phyloP scores from a whole-genome alignment of 2,329 filamentous ascomycete species.

The Colletotrichum tofieldiae region DNA sequence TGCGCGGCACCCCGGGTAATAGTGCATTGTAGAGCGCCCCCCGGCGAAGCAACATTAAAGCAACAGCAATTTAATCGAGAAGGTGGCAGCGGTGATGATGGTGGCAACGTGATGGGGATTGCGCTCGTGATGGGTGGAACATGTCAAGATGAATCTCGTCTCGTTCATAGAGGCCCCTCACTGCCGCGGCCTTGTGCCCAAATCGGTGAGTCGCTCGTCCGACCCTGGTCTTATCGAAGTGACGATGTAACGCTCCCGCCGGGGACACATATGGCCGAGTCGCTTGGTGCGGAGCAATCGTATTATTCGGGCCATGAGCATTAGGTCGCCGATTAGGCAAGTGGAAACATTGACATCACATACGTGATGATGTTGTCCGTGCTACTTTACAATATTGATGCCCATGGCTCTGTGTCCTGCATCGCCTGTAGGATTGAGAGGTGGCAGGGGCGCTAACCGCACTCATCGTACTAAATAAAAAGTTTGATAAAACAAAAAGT shows the following conservation, averaged over 20 bases:
- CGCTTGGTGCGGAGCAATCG: slow-evolving; percentile 15
- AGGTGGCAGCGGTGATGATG: slow-evolving; percentile 21
- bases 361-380: not conserved
- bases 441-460: not conserved
- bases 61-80: slow-evolving; percentile 20
- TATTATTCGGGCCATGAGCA: not conserved
- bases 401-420: not conserved
- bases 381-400: not conserved
- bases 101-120: not conserved
- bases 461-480: too few relatives aligned
- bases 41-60: not conserved
- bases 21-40: not conserved
- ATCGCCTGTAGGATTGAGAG: not conserved
- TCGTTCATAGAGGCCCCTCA: slow-evolving; percentile 9
- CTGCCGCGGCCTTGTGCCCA: slow-evolving; percentile 7
- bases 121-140: slow-evolving; percentile 24
- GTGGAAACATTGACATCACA: not conserved
- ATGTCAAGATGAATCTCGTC: not conserved
- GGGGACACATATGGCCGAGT: not conserved
- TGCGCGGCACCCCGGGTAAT: not conserved
- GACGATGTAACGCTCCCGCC: slow-evolving; percentile 13
- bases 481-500: too few relatives aligned
- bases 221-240: slow-evolving; percentile 9
- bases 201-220: not conserved
- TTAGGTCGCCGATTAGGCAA: too few relatives aligned